phyloP scores from a whole-genome alignment of 2,329 filamentous ascomycete species.

The Calonectria honghensis region DNA sequence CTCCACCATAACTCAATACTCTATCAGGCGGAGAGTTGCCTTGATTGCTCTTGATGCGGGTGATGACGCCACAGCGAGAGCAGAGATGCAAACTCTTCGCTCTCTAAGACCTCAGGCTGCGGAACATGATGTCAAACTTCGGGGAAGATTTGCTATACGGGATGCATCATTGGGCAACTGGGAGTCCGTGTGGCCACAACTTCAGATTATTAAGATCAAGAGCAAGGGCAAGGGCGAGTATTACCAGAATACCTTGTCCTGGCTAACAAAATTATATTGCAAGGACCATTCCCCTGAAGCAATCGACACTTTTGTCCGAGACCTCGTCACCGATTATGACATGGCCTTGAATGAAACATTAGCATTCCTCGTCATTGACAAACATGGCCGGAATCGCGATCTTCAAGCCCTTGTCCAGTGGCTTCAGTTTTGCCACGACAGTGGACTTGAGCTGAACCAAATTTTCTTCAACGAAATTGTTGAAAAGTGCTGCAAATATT shows the following conservation, averaged over 20 bases:
- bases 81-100: constrained; percentile 53
- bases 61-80: constrained; percentile 52
- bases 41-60: constrained; percentile 54
- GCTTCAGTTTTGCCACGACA: constrained; percentile 58
- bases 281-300: constrained; percentile 52
- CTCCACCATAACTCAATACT: constrained; percentile 50
- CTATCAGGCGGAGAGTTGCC: constrained; percentile 55
- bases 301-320: constrained; percentile 56
- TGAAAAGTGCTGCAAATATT: constrained; percentile 58
- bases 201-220: constrained; percentile 49
- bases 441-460: constrained; percentile 56
- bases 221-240: constrained; percentile 42
- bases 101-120: constrained; percentile 44
- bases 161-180: constrained; percentile 56
- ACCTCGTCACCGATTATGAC: constrained; percentile 51
- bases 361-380: constrained; percentile 57
- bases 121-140: constrained; percentile 54
- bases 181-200: constrained; percentile 48
- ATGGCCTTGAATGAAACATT: constrained; percentile 56
- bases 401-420: constrained; percentile 55
- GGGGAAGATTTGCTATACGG: constrained; percentile 53
- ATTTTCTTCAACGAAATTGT: constrained; percentile 55
- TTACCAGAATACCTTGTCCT: constrained; percentile 54
- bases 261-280: constrained; percentile 60
- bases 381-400: constrained; percentile 56